A percentile compares a stretch with the other conserved stretches of the same genome.
These are phyloP conservation scores for Kickxella alabastrina DNA, from an alignment of 192 early-diverging fungal genomes.

Conservation along the genomic window DNA sequence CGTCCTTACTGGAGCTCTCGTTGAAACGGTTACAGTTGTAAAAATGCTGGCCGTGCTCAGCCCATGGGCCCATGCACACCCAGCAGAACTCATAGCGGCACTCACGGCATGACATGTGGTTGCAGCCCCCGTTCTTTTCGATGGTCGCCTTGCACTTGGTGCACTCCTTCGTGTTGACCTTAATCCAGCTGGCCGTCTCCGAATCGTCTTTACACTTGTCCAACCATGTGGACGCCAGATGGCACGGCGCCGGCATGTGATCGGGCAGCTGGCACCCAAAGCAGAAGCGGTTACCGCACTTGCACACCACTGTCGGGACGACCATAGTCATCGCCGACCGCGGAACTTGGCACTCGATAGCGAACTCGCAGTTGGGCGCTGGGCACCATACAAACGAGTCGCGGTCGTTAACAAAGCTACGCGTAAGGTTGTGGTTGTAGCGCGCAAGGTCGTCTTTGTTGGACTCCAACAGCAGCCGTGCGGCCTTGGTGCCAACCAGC, in stretches of 20 bases:
- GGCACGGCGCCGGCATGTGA: constrained; percentile 87
- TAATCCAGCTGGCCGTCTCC: constrained; percentile 97
- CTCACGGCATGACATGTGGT: constrained; percentile 99
- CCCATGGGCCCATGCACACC: constrained; percentile 98
- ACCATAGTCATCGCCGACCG: constrained; percentile 60
- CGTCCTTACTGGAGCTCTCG: constrained; percentile 82
- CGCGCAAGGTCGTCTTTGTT: constrained; percentile 22
- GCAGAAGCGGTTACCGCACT: constrained; percentile 79
- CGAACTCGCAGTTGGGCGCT: constrained; percentile 91
- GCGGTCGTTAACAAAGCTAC: constrained; percentile 91
- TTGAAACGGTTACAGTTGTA: constrained; percentile 98
- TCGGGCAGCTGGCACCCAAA: constrained; percentile 84
- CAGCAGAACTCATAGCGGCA: constrained; percentile 99
- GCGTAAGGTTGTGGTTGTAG: constrained; percentile 53
- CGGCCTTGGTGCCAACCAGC: constrained; percentile 79
- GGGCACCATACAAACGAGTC: constrained; percentile 88
- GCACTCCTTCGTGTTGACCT: constrained; percentile 93
- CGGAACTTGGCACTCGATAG: constrained; percentile 83
- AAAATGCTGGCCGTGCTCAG: constrained; percentile 91
- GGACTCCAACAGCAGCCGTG: constrained; percentile 63
- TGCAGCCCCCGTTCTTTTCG: constrained; percentile 99
- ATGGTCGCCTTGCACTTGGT: constrained; percentile 90
- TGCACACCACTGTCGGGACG: constrained; percentile 85
- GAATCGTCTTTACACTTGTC: constrained; percentile 98
- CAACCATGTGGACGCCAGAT: constrained; percentile 78